Evolutionary conservation across 2,329 filamentous ascomycete species (phyloP), one percentile per base, ranked within the genome.

Genomic region (Calonectria henricotiae): DNA sequence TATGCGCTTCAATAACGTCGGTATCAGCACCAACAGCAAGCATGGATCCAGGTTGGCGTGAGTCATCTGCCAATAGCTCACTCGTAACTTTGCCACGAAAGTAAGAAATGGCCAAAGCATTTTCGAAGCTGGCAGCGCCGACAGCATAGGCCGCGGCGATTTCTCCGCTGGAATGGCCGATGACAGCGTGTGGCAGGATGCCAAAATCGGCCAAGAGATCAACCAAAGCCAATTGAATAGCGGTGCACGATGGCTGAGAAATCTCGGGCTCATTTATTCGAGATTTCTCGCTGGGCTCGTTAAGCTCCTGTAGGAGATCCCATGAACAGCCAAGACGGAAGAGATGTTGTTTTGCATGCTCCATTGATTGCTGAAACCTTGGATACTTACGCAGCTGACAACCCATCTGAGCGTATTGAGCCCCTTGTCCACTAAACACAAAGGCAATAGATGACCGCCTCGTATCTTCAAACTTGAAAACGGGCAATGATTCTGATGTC

Each of bases 371-470:
- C 17, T 20, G 17, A 12, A 54, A 54, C 1, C 1, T n/a, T 8
- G 49, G 17, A 27, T 54, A 35, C 17, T 7, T 35, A 27, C 37
- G 27, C 9, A 54, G 49, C 8, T 20, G 17, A 12, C 49, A 15
- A 23, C 49, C 49, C 49, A 54, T 54, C 11, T 54, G 49, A 5
- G 49, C 49, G 11, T 54, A 54, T 32, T 54, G 49, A 5, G 49
- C 49, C 0, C 49, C 49, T 23, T 54, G 49, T 54, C 49, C 49
- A 32, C 49, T 54, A 20, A 54, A 54, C 4, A 54, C n/a, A n/a
- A 54, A 54, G 0, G 49, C 30, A 20, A 54, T 15, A 3, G 27
- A 20, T 20, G 49, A 30, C 9, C 8, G 25, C 35, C 8, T 12
- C 9, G 35, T 54, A 7, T 12, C 11, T 5, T 54, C 49, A 17